Base-by-base conservation (phyloP, 768 basidiomycete species). In the Rhizopogon rudus region DNA sequence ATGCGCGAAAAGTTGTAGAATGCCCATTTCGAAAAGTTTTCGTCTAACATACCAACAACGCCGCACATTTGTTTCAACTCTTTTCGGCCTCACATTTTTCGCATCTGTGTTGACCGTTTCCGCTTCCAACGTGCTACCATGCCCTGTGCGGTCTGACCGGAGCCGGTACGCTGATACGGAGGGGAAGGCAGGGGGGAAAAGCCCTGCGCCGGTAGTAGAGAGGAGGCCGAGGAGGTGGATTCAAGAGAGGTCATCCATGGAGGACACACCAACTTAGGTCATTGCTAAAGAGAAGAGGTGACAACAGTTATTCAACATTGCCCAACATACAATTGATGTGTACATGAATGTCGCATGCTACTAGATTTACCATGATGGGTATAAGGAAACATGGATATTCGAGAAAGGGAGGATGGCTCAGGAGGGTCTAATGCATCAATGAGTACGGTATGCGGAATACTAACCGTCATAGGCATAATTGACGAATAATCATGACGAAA, bases 1-100 rank as follows among this genome's bases (percentile, higher is more conserved):
- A 16, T n/a, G 16, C n/a, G 46, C n/a, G 6, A 52, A 29, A 37
- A 74, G 71, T 50, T 56, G 51, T 72, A 84, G 73, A 70, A 87
- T 86, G 85, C 64, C 79, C 71, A 73, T 78, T 57, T 61, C 79
- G 64, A 78, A 78, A 78, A 71, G 77, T 61, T 71, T 87, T 61
- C 83, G 83, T 59, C 72, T 86, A 60, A 81, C 80, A 57, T 64
- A 66, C 57, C 72, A 66, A 56, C 82, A 82, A 67, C 81, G 82
- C 51, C 88, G 90, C 67, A 81, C 81, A 61, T 78, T 91, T 73
- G 76, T 91, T 58, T 84, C 91, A 7, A 81, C 86, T 35, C 83
- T 93, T 60, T 93, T 93, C 67, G 84, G 81, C 63, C 71, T 89
- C 63, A 93, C 91, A 3, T 91, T 89, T 70, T 71, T 90, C 67